Evolutionary conservation across 768 basidiomycete genomes (phyloP).

Genomic region (Xerocomellus amylosporus): DNA sequence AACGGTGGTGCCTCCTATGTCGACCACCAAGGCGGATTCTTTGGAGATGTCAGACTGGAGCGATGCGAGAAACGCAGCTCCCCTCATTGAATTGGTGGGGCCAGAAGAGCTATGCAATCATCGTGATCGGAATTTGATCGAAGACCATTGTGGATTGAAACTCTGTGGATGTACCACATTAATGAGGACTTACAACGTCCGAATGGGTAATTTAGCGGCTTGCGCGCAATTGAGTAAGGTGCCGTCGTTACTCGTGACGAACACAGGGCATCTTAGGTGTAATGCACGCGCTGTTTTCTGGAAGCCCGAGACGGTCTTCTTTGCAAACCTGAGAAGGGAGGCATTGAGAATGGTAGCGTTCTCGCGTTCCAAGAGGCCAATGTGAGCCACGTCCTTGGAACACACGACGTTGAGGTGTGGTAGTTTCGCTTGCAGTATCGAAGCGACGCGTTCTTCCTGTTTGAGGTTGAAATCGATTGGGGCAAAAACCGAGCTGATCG

Average conservation of each 20-base stretch:
- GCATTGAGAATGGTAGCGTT: conserved; percentile 70
- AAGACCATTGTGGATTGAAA: neutral
- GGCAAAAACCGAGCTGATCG: conserved; percentile 48
- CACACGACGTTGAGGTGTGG: conserved; percentile 47
- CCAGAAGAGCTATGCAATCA: conserved; percentile 39
- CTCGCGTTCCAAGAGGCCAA: conserved; percentile 61
- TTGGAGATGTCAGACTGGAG: conserved; percentile 32
- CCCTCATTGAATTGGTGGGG: conserved; percentile 70
- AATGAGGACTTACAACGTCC: conserved; percentile 46
- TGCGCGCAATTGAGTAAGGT: conserved; percentile 48
- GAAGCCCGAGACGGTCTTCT: conserved; percentile 53
- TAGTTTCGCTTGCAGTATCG: conserved; percentile 41
- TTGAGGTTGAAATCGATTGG: conserved; percentile 43
- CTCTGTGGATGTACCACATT: conserved; percentile 8
- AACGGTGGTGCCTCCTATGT: conserved; percentile 62
- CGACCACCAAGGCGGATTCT: conserved; percentile 51
- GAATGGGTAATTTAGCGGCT: conserved; percentile 57
- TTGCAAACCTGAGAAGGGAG: conserved; percentile 58
- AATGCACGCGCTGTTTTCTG: conserved; percentile 47
- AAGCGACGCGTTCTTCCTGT: conserved; percentile 48
- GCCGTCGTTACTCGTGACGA: conserved; percentile 61
- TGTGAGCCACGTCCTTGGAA: conserved; percentile 54
- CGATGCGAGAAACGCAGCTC: conserved; percentile 58
- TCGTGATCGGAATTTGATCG: conserved; percentile 10
- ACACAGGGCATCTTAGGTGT: conserved; percentile 47